These are phyloP conservation scores for Solanum appendiculatum DNA, from an alignment of 257 asterid genomes.

Conservation along the genomic window DNA sequence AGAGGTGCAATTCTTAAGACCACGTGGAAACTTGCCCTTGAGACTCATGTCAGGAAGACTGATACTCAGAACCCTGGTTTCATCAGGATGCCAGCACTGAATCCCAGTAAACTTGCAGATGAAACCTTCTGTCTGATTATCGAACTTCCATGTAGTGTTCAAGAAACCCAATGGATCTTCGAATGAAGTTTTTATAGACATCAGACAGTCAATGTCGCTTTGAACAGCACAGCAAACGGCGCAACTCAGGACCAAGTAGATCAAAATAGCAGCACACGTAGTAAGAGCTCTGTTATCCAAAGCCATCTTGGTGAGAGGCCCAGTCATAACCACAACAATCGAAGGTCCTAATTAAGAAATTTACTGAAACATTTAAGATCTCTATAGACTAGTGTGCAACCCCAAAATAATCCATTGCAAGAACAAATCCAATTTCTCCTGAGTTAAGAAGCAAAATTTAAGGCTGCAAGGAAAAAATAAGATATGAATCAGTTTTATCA, in stretches of 20 bases:
- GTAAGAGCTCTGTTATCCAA: constrained; percentile 8
- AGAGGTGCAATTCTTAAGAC: constrained; percentile 41
- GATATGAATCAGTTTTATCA: neutral
- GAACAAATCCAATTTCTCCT: neutral
- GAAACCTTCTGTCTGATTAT: constrained; percentile 38
- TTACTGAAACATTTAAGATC: neutral
- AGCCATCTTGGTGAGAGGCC: constrained; percentile 12
- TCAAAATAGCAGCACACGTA: constrained; percentile 15
- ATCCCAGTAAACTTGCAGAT: constrained; percentile 65
- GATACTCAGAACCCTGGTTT: constrained; percentile 56
- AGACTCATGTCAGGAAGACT: constrained; percentile 57
- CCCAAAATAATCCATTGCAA: constrained; percentile 5
- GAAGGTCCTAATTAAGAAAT: neutral
- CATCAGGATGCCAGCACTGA: constrained; percentile 73
- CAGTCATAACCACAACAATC: constrained; percentile 6
- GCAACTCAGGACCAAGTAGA: constrained; percentile 27
- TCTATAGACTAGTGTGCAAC: neutral
- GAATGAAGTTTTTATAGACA: constrained; percentile 27
- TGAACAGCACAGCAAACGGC: constrained; percentile 25
- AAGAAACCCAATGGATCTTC: constrained; percentile 45
- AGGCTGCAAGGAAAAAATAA: neutral
- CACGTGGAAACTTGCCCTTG: constrained; percentile 66
- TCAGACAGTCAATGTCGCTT: constrained; percentile 59
- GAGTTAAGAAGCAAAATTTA: neutral
- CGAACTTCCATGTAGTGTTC: constrained; percentile 46